Base-by-base conservation (phyloP, 106 monocot species). In the Dendrobium catenatum region DNA sequence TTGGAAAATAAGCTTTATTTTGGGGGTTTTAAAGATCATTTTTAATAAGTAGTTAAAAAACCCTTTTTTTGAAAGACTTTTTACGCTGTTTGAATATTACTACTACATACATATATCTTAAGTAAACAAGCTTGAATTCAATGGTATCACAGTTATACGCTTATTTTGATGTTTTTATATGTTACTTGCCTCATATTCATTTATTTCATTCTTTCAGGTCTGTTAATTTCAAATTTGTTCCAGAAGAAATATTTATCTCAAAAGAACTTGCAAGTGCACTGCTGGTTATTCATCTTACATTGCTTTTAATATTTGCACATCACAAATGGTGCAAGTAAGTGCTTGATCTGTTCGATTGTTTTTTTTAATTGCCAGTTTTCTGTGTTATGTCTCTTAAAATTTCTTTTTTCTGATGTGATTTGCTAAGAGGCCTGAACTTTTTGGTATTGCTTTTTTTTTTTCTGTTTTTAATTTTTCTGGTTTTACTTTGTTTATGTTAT, bases 151-250 rank as follows among this genome's bases (percentile, higher is more conserved):
- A 51, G 13, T 11, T 51, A 13, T 11, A 51, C 37, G 4, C 13
- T 70, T 70, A 3, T 70, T 70, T 70, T 70, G 33, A 31, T 70
- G 9, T 70, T 31, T 70, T 15, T 33, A 8, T 9, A 27, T 70
- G 13, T 74, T 37, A 33, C 72, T 66, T 70, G 42, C 9, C 74
- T 74, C 20, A n/a, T 72, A 72, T 2, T 17, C 24, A 76, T 79
- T 31, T 56, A 22, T 81, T 59, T 85, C 81, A 6, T 43, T 68
- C n/a, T 79, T 80, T 51, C 89, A 98, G 98, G 98, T 95, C 98
- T 59, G 98, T 98, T 55, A 98, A 98, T 82, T 98, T 98, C 55
- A 98, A 98, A 81, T 98, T 98, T 88, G 88, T 98, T 79, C 98
- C 98, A 56, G 95, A 93, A 81, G 88, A 84, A 61, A 27, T 91